Evolutionary conservation across 345 rosid species (phyloP).

Genomic region (Pugionium cornutum): DNA sequence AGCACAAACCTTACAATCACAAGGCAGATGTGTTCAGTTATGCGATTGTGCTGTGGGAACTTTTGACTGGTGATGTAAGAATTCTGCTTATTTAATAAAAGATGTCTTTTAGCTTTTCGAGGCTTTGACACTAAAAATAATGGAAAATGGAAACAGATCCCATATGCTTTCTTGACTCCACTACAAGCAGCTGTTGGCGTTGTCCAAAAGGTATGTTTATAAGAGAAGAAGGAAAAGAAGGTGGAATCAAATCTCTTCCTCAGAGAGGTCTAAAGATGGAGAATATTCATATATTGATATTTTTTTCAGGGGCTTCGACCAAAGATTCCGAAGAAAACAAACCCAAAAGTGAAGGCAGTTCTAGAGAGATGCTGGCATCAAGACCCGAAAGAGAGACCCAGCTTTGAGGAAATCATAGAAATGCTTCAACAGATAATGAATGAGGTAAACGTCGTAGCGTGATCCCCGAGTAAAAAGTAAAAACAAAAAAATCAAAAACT

Average conservation of each 20-base stretch:
- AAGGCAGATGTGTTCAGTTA: constrained; percentile 96
- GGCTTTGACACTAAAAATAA: not conserved
- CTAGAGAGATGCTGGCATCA: constrained; percentile 90
- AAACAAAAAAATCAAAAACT: constrained; percentile 1
- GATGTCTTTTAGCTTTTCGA: too few relatives aligned
- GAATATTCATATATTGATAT: not conserved
- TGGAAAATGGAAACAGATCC: constrained; percentile 57
- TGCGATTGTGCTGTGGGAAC: constrained; percentile 91
- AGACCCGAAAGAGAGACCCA: constrained; percentile 76
- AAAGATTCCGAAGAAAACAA: constrained; percentile 70
- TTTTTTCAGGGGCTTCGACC: constrained; percentile 67
- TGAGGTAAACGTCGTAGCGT: constrained; percentile 53
- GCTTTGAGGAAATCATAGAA: constrained; percentile 69
- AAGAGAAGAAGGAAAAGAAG: too few relatives aligned
- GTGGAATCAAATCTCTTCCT: not conserved
- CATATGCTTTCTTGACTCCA: constrained; percentile 77
- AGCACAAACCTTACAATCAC: constrained; percentile 86
- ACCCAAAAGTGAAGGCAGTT: constrained; percentile 64
- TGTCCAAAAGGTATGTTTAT: constrained; percentile 70
- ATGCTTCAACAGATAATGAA: constrained; percentile 62
- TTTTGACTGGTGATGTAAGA: constrained; percentile 89
- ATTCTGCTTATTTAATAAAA: not conserved
- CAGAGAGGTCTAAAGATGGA: constrained; percentile 10
- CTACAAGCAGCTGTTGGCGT: constrained; percentile 94
- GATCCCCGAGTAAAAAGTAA: not conserved